Base-by-base conservation (phyloP, 2,329 filamentous ascomycete species). In the Fusarium incarnatum region DNA sequence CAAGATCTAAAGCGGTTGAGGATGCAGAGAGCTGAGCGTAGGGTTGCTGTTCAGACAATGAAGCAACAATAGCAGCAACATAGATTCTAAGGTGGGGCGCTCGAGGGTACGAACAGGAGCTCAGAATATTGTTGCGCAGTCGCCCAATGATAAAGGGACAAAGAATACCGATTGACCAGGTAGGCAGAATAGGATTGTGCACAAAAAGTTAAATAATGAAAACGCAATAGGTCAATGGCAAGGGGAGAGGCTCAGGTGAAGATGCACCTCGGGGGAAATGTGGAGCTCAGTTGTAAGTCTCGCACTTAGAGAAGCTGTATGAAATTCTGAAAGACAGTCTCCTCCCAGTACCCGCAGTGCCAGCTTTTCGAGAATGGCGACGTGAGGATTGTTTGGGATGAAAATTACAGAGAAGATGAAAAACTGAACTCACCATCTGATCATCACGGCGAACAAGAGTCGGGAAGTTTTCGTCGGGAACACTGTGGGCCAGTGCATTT, bases 391-490 rank as follows among this genome's bases (percentile, higher is more conserved):
- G 10, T 27, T 23, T 44, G 10, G 30, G 40, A 54, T 11, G 49
- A 47, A 28, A 41, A 12, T 23, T 13, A 28, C 12, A 53, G 12
- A 41, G 8, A 11, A 34, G 68, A 68, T 34, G 56, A 58, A 61
- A 60, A 62, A 63, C 53, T 42, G 13, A 42, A 80, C 85, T 82
- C 81, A 89, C 87, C 77, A 88, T 80, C 64, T 86, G 85, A 52
- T 83, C 83, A 56, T 87, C 86, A 69, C 90, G 89, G 58, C 91
- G 88, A 75, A 93, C 88, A 69, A 96, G 86, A 67, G 95, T 94
- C 30, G 94, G 94, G 75, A 98, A 98, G 76, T 90, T 91, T 79
- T 97, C 93, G 76, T 97, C 92, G 52, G 88, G 90, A 70, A 89
- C 89, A 81, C 71, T 75, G 27, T 75, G 77, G 15, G 72, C 73